Conservation (phyloP, 1,284 basidiomycete genomes). For the Anthracocystis setariae region DNA sequence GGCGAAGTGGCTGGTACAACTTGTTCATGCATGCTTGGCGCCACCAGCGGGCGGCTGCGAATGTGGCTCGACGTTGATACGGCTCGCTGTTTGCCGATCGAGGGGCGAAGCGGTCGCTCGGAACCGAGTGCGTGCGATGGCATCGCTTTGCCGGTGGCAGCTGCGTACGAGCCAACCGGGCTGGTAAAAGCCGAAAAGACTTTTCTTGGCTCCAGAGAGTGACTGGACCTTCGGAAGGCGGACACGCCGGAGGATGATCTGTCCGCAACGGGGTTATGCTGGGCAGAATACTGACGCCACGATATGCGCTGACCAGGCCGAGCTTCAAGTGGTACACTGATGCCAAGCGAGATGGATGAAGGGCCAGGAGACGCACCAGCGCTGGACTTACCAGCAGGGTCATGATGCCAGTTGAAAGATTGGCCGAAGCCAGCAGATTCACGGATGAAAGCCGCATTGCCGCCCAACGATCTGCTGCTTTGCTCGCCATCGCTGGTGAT, state of each 20-base stretch:
- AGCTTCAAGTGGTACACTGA: constrained; percentile 19
- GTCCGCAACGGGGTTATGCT: constrained; percentile 9
- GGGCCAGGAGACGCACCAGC: constrained; percentile 7
- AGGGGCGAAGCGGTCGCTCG: constrained; percentile 11
- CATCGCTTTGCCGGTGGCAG: constrained; percentile 1
- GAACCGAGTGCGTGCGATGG: background rate
- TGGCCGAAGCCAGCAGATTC: constrained; percentile 21
- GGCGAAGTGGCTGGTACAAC: constrained; percentile 41
- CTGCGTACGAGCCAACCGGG: constrained; percentile 32
- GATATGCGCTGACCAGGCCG: constrained; percentile 15
- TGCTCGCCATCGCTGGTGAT: constrained; percentile 38
- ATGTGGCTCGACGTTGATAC: constrained; percentile 27
- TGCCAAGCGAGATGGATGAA: constrained; percentile 5
- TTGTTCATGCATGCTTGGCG: constrained; percentile 19
- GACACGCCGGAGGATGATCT: background rate
- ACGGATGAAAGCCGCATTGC: constrained; percentile 45
- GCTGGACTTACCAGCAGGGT: background rate
- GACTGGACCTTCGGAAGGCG: constrained; percentile 21
- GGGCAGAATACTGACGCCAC: constrained; percentile 32
- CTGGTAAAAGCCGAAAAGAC: constrained; percentile 18
- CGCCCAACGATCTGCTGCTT: constrained; percentile 23
- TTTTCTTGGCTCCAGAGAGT: constrained; percentile 22
- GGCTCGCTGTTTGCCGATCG: constrained; percentile 25
- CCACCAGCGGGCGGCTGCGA: constrained; percentile 17
- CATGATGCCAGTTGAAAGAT: background rate